Evolutionary conservation across 352 stramenopile genomes (phyloP).

Genomic region (Pythium folliculosum): DNA sequence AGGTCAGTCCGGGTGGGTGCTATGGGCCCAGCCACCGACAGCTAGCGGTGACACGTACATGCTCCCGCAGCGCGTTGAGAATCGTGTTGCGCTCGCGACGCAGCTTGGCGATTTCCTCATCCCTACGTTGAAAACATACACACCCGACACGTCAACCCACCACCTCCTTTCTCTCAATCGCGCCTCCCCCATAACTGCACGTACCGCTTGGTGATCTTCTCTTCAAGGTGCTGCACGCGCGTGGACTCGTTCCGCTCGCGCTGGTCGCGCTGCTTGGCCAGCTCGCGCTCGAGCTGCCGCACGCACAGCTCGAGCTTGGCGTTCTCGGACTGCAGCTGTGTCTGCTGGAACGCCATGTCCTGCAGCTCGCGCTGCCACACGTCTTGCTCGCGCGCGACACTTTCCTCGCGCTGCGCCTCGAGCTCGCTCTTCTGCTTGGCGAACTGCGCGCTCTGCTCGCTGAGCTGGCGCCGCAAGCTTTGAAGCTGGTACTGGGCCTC

Average conservation of each 20-base stretch:
- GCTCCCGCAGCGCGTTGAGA: slow-evolving; percentile 54
- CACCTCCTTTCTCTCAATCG: neutral
- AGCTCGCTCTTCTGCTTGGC: slow-evolving; percentile 33
- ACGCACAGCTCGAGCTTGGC: slow-evolving; percentile 61
- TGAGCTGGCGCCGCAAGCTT: slow-evolving; percentile 45
- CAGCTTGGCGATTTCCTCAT: slow-evolving; percentile 57
- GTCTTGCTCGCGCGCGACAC: slow-evolving; percentile 50
- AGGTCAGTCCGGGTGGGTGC: neutral
- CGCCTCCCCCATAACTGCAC: neutral
- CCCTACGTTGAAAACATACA: slow-evolving; percentile 30
- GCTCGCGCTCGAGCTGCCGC: slow-evolving; percentile 61
- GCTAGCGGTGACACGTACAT: slow-evolving; percentile 8
- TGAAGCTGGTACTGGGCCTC: slow-evolving; percentile 41
- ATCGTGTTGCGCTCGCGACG: slow-evolving; percentile 69
- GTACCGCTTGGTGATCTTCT: slow-evolving; percentile 46
- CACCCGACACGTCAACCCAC: neutral
- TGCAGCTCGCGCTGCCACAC: slow-evolving; percentile 64
- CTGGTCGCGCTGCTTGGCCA: slow-evolving; percentile 52
- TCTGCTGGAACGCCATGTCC: slow-evolving; percentile 51
- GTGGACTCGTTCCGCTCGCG: slow-evolving; percentile 44
- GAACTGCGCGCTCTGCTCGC: slow-evolving; percentile 34
- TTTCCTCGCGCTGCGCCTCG: slow-evolving; percentile 35
- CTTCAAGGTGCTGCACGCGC: slow-evolving; percentile 43
- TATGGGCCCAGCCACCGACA: neutral
- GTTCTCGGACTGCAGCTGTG: slow-evolving; percentile 50